Conservation (phyloP, 495 filamentous ascomycete species). For the Aspergillus cavernicola region DNA sequence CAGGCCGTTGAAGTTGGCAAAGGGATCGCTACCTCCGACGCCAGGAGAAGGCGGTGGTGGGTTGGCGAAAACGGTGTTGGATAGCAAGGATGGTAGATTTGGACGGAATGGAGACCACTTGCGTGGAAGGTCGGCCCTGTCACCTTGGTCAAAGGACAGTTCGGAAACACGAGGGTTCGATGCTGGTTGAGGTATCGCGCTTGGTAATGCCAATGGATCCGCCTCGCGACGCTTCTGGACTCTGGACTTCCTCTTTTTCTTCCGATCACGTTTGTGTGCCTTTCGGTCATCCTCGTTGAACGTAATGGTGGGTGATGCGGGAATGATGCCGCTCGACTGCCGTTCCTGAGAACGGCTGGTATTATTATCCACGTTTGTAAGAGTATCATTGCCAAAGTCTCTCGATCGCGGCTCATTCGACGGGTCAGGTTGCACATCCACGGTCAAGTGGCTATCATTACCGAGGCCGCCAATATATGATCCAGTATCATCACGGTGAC, state of each 20-base stretch:
- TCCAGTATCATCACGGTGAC: constrained; percentile 37
- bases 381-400: constrained; percentile 19
- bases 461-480: constrained; percentile 31
- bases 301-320: constrained; percentile 10
- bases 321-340: background rate
- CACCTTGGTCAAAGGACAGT: background rate
- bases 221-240: constrained; percentile 17
- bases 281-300: constrained; percentile 17
- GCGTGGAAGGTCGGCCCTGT: constrained; percentile 18
- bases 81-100: constrained; percentile 55
- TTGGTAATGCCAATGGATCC: constrained; percentile 18
- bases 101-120: constrained; percentile 43
- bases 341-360: constrained; percentile 27
- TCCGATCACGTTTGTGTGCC: constrained; percentile 27
- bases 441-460: constrained; percentile 34
- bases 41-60: constrained; percentile 22
- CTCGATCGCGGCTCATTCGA: constrained; percentile 26
- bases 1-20: constrained; percentile 54
- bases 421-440: constrained; percentile 21
- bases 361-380: constrained; percentile 5
- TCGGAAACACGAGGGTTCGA: constrained; percentile 6
- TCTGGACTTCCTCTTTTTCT: constrained; percentile 33
- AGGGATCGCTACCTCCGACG: constrained; percentile 20
- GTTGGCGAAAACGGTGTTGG: constrained; percentile 62
- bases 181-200: background rate